phyloP scores from a whole-genome alignment of 164 flowering plant species.

The Buxus sempervirens region DNA sequence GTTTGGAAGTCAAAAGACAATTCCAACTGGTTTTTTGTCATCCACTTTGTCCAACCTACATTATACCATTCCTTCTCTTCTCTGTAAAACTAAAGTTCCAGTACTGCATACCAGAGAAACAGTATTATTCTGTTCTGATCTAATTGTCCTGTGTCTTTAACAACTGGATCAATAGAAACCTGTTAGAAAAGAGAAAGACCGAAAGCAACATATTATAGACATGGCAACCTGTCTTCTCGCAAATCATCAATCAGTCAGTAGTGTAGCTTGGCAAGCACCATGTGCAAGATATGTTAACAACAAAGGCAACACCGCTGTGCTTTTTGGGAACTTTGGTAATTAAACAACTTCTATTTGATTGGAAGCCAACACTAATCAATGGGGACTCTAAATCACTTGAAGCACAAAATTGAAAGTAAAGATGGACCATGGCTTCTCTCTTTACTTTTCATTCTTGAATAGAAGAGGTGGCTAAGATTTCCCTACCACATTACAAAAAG shows the following conservation, averaged over 20 bases:
- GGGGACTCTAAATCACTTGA: constrained; percentile 19
- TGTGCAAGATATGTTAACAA: constrained; percentile 1
- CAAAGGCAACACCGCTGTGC: background rate
- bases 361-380: constrained; percentile 10
- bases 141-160: background rate
- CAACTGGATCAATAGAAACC: background rate
- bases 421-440: constrained; percentile 3
- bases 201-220: constrained; percentile 4
- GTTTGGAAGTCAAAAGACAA: background rate
- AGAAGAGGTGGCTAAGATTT: constrained; percentile 13
- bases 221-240: background rate
- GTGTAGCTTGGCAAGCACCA: constrained; percentile 6
- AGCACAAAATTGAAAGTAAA: constrained; percentile 11
- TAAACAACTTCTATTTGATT: constrained; percentile 3
- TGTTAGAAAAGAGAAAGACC: background rate
- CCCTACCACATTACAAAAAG: constrained; percentile 22
- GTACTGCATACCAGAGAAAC: too few species aligned
- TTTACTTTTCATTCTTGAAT: constrained; percentile 14
- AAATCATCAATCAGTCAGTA: constrained; percentile 1
- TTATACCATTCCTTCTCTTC: background rate
- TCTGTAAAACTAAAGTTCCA: background rate
- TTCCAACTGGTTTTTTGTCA: background rate
- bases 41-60: background rate
- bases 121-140: background rate
- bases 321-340: constrained; percentile 4